phyloP scores from a whole-genome alignment of 306 rosid genomes.

The Cajanus cajan region DNA sequence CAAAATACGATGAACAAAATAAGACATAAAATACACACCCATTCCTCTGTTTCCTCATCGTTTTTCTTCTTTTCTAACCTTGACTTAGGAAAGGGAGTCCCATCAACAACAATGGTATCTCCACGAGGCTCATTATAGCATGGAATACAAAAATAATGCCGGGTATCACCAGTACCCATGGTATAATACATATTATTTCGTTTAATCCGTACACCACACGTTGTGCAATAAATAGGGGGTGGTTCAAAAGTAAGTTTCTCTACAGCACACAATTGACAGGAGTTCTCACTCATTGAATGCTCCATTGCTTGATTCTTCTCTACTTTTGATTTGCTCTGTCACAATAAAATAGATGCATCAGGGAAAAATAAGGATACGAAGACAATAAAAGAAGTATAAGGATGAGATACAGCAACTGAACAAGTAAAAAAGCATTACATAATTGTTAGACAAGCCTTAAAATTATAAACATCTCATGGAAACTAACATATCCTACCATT shows the following conservation, averaged over 20 bases:
- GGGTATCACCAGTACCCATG: slow-evolving; percentile 89
- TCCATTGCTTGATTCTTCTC: slow-evolving; percentile 98
- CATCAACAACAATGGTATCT: slow-evolving; percentile 80
- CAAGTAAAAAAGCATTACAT: neutral
- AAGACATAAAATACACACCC: slow-evolving; percentile 51
- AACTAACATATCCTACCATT: slow-evolving; percentile 11
- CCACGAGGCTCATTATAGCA: slow-evolving; percentile 95
- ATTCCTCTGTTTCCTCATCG: slow-evolving; percentile 97
- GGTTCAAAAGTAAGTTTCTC: slow-evolving; percentile 98
- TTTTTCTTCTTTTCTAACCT: slow-evolving; percentile 93
- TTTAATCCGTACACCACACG: slow-evolving; percentile 91
- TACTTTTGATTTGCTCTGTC: slow-evolving; percentile 93
- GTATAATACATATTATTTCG: slow-evolving; percentile 91
- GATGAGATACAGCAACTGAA: neutral
- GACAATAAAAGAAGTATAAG: slow-evolving; percentile 4
- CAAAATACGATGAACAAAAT: slow-evolving; percentile 22
- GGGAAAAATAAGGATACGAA: neutral
- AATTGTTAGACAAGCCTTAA: neutral
- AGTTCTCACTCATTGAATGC: slow-evolving; percentile 95
- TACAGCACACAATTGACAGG: slow-evolving; percentile 97
- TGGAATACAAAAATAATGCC: slow-evolving; percentile 90
- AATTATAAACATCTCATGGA: neutral
- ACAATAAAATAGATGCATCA: slow-evolving; percentile 16
- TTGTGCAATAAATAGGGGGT: slow-evolving; percentile 89
- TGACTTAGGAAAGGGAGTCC: slow-evolving; percentile 73